These are phyloP conservation scores for Colletotrichum camelliae DNA, from an alignment of 2,329 filamentous ascomycete genomes.

Conservation along the genomic window DNA sequence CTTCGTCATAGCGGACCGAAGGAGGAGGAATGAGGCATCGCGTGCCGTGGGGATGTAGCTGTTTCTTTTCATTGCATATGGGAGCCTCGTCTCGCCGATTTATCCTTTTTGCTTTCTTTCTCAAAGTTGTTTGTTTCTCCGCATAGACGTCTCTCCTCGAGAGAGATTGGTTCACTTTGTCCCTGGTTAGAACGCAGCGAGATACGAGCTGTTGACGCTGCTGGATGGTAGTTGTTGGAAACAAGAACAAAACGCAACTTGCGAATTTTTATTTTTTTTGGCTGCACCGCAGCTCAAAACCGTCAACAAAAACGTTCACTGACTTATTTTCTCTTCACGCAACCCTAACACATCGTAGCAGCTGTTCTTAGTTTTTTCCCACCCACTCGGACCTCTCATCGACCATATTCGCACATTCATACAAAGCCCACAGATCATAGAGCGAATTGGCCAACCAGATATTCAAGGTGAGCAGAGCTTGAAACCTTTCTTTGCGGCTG, in stretches of 20 bases:
- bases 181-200: background rate
- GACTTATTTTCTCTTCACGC: background rate
- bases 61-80: background rate
- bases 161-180: background rate
- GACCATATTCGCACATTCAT: background rate
- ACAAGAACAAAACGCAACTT: background rate
- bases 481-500: background rate
- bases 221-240: background rate
- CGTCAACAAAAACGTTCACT: background rate
- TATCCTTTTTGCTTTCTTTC: background rate
- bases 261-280: background rate
- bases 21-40: background rate
- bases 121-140: background rate
- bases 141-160: background rate
- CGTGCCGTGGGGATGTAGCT: background rate
- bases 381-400: background rate
- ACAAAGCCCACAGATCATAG: background rate
- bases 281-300: background rate
- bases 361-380: background rate
- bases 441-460: background rate
- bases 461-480: background rate
- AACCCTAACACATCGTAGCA: background rate
- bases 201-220: background rate
- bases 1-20: background rate
- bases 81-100: background rate